Base-by-base conservation (phyloP, 495 filamentous ascomycete species). In the Neurospora sp. region DNA sequence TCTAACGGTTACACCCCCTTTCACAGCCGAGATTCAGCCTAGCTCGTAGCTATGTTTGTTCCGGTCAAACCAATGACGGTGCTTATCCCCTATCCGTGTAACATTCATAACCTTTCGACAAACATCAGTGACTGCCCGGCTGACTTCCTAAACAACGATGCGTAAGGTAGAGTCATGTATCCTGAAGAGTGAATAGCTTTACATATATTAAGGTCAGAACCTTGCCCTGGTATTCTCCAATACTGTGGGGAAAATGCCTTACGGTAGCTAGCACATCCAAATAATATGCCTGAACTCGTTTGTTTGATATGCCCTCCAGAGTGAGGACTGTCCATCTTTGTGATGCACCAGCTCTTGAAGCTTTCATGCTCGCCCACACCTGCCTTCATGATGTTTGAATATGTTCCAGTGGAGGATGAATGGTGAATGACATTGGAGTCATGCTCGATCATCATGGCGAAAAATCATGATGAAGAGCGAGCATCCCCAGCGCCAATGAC, bases 301-400 rank as follows among this genome's bases (percentile, higher is more conserved):
- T 27, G 48, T 6, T 6, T 14, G 22, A 59, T 1, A 59, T 59
- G 4, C 9, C 9, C 48, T 27, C 20, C 5, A 27, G 2, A 27
- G 7, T 0, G 4, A 35, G 3, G 27, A 3, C 3, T 9, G 1
- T 4, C 12, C 27, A 1, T 1, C 5, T 9, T 65, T 0, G 9
- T 65, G 53, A 65, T 35, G 53, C 53, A 35, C 0, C 27, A 65
- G 27, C 53, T 35, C 27, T 2, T 35, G 14, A 0, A 18, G 1
- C 0, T 3, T 16, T 18, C 27, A 18, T 65, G 7, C 4, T 35
- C 27, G 2, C 1, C 12, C 27, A 65, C 9, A 3, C 4, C 7
- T 18, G 53, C 53, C 14, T 65, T 3, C 53, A 37, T 35, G 27
- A 3, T 31, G 3, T 31, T 8, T 4, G 6, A 22, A 2, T 4